Evolutionary conservation across 441 rosid species (phyloP).

Genomic region (Biscutella auriculata): DNA sequence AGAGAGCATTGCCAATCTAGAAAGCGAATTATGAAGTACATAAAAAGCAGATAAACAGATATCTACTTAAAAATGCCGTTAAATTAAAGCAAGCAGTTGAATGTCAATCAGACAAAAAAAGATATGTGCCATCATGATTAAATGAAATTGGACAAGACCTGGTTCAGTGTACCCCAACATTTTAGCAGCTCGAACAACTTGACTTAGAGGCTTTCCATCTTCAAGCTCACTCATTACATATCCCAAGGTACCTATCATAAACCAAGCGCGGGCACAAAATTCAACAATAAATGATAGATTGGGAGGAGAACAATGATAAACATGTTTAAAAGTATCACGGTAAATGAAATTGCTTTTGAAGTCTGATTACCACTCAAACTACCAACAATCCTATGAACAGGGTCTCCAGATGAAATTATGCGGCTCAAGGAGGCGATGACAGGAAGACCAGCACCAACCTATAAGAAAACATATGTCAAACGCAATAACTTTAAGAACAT

Average conservation of each 20-base stretch:
- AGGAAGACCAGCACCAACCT: conserved; percentile 99
- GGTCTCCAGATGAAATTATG: conserved; percentile 73
- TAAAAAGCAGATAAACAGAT: neutral
- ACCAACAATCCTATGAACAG: conserved; percentile 52
- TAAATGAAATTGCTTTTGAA: conserved; percentile 8
- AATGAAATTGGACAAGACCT: conserved; percentile 33
- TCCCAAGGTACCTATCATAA: conserved; percentile 67
- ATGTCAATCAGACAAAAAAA: neutral
- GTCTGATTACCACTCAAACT: conserved; percentile 70
- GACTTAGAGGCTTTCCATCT: conserved; percentile 78
- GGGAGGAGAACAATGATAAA: neutral
- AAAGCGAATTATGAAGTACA: neutral
- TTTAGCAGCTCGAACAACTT: conserved; percentile 79
- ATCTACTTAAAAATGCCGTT: neutral
- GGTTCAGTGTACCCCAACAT: conserved; percentile 86
- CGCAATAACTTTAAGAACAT: neutral
- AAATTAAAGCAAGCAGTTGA: conserved; percentile 4
- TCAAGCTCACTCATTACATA: conserved; percentile 94
- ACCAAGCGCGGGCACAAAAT: neutral
- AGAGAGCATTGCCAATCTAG: neutral
- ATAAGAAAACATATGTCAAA: conserved; percentile 11
- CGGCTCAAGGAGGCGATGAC: conserved; percentile 73
- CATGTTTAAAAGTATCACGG: neutral
- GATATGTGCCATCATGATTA: conserved; percentile 4
- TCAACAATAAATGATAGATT: neutral